Percentiles rank a stretch among this genome's conserved stretches.
phyloP scores from a whole-genome alignment of 129 eudicot genomes.

The Flaveria ramosissima region DNA sequence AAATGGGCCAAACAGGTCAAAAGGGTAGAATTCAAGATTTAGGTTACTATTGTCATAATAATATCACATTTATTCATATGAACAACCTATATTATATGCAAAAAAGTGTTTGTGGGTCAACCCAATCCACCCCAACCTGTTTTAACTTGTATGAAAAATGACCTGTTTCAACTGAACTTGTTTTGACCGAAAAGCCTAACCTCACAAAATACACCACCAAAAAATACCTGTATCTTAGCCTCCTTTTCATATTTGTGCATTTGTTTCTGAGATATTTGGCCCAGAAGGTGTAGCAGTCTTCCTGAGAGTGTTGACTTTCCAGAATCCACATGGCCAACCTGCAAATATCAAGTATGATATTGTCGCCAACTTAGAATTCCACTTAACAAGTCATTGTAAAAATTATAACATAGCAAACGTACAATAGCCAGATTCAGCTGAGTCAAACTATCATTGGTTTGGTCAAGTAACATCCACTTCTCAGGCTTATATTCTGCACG shows the following conservation, averaged over 20 bases:
- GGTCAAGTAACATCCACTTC: slow-evolving; percentile 73
- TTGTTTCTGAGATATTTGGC: slow-evolving; percentile 80
- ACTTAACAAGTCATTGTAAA: neutral
- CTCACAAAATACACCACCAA: slow-evolving; percentile 3
- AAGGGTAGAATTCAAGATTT: neutral
- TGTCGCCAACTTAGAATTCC: slow-evolving; percentile 9
- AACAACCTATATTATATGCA: neutral
- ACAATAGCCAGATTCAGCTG: slow-evolving; percentile 98
- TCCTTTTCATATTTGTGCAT: slow-evolving; percentile 93
- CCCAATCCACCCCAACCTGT: neutral
- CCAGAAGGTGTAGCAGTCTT: slow-evolving; percentile 87
- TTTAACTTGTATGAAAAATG: neutral
- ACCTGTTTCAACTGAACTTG: neutral
- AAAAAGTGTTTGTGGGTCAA: neutral
- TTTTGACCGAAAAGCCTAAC: neutral
- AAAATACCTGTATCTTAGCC: slow-evolving; percentile 71
- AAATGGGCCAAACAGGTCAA: neutral
- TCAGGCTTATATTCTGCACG: slow-evolving; percentile 67
- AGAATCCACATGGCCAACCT: slow-evolving; percentile 99
- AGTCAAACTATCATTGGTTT: slow-evolving; percentile 43
- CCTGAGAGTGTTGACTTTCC: slow-evolving; percentile 98
- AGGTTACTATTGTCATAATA: neutral
- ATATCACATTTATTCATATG: neutral
- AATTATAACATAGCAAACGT: slow-evolving; percentile 30
- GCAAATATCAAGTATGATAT: slow-evolving; percentile 16